These are phyloP conservation scores for Gracilaria domingensis DNA, from an alignment of 23 red algal species.

Conservation along the genomic window DNA sequence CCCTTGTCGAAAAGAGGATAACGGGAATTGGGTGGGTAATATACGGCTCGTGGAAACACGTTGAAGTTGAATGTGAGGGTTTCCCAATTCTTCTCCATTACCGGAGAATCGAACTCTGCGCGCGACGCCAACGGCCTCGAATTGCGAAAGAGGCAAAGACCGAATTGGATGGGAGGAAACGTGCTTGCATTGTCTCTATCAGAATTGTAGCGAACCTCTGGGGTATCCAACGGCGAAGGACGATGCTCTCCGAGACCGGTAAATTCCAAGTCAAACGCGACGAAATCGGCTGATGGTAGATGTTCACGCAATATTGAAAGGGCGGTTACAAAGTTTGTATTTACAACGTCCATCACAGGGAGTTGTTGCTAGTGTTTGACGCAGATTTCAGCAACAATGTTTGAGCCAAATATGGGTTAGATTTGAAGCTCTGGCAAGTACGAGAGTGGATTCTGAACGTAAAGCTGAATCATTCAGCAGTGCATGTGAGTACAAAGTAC, in stretches of 20 bases:
- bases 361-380: neutral
- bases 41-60: constrained; percentile 67
- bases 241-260: constrained; percentile 60
- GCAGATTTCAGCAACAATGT: neutral
- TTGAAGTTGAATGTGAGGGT: constrained; percentile 68
- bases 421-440: neutral
- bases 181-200: constrained; percentile 32
- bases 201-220: constrained; percentile 34
- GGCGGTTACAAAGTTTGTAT: constrained; percentile 43
- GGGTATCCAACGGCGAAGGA: constrained; percentile 64
- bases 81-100: constrained; percentile 33
- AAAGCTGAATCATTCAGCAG: too few species aligned
- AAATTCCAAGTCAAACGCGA: constrained; percentile 67
- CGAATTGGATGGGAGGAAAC: constrained; percentile 66
- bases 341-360: constrained; percentile 49
- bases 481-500: neutral
- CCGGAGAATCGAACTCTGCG: neutral
- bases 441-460: neutral
- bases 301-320: constrained; percentile 29
- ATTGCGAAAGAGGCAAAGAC: constrained; percentile 57
- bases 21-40: constrained; percentile 27
- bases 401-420: neutral
- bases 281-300: constrained; percentile 53
- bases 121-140: neutral
- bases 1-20: constrained; percentile 58